Evolutionary conservation across 768 basidiomycete genomes (phyloP).

Genomic region (Mycena galericulata): DNA sequence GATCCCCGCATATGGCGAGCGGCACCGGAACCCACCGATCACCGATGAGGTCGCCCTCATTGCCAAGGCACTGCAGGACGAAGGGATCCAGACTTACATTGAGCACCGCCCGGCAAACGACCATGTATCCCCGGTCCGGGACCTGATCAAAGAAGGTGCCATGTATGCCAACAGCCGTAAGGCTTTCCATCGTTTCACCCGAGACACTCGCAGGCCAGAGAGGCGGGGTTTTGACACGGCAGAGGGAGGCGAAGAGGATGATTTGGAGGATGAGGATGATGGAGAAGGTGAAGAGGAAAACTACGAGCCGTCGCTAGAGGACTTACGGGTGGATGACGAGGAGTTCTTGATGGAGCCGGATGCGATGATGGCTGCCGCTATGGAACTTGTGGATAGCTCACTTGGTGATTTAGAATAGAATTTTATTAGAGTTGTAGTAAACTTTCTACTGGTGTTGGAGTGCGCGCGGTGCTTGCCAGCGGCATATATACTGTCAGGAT

Average conservation of each 20-base stretch:
- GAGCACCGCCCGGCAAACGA: conserved; percentile 19
- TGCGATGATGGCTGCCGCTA: background rate
- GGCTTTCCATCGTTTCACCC: conserved; percentile 16
- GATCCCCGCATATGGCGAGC: conserved; percentile 15
- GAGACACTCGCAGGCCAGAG: conserved; percentile 11
- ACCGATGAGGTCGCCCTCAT: conserved; percentile 5
- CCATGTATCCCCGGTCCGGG: conserved; percentile 14
- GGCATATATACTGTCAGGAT: background rate
- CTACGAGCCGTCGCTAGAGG: background rate
- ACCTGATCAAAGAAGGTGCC: conserved; percentile 23
- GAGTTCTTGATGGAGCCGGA: conserved; percentile 12
- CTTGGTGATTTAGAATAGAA: background rate
- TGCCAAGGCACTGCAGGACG: background rate
- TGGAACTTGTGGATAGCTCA: background rate
- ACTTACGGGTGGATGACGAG: conserved; percentile 17
- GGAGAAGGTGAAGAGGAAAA: background rate
- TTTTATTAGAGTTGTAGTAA: background rate
- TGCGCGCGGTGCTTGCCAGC: background rate
- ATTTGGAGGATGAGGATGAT: background rate
- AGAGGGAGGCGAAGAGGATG: background rate
- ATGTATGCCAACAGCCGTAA: conserved; percentile 10
- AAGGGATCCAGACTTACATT: conserved; percentile 24
- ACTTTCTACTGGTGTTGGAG: background rate
- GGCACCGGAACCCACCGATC: conserved; percentile 22
- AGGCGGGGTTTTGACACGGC: background rate